Evolutionary conservation across 495 filamentous ascomycete genomes (phyloP), one percentile per base, ranked within the genome.

Genomic region (Glutinoglossum americanum): DNA sequence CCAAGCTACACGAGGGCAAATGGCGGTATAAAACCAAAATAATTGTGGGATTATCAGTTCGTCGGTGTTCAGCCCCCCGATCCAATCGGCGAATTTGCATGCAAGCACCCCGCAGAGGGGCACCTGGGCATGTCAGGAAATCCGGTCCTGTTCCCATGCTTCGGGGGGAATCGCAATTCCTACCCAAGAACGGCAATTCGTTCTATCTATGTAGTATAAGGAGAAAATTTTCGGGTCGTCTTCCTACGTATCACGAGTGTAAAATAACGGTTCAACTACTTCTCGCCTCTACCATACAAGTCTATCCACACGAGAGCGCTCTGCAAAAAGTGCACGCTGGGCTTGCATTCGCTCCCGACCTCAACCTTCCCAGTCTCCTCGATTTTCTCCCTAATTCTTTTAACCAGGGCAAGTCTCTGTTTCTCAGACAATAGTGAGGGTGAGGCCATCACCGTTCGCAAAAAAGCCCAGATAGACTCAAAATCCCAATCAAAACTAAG

Each of bases 401-500:
- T 6, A 1, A 25, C 23, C 27, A 39, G 32, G 15, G 4, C 39
- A 17, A 26, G 23, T 19, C 54, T 32, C 33, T 33, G 26, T 8
- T 56, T 13, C 6, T 30, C 32, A 21, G 49, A 10, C 30, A 56
- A 10, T n/a, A 39, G n/a, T 30, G n/a, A 56, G 15, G 54, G 39
- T 15, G 70, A 68, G 19, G 71, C 69, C 15, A 71, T 61, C 39
- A 73, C 30, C 5, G 67, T 74, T 55, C 76, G 69, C 35, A 80
- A 59, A 63, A 80, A 80, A 8, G 70, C 71, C 77, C 77, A 80
- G 27, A 80, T 68, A 5, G 75, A 73, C 63, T 79, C 77, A 58
- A 76, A 71, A 11, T 67, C 64, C 65, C 76, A 75, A 28, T 70
- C 68, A 26, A 79, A 72, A 27, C 69, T 72, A 1, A 64, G 55